These are phyloP conservation scores for Claviceps maximensis DNA, from an alignment of 2,329 filamentous ascomycete genomes.

Conservation along the genomic window DNA sequence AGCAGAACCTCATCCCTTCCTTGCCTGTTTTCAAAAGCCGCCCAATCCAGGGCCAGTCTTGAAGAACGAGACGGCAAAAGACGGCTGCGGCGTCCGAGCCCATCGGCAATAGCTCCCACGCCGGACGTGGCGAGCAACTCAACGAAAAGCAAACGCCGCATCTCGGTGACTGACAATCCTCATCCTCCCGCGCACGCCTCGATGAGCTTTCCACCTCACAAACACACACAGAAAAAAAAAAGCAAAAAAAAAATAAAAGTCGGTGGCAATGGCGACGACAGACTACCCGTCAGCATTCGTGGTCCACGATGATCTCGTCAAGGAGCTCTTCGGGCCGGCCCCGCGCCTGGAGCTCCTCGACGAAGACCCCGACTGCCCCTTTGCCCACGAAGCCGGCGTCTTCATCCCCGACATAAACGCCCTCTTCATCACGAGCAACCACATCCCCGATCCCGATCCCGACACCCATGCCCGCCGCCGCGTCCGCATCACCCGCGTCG, in stretches of 20 bases:
- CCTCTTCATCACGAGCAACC: slow-evolving; percentile 15
- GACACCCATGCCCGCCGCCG: slow-evolving; percentile 19
- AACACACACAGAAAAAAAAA: too few relatives aligned
- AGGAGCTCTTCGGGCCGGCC: not conserved
- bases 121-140: too few relatives aligned
- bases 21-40: too few relatives aligned
- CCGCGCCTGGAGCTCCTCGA: not conserved
- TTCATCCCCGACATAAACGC: slow-evolving; percentile 15
- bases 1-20: too few relatives aligned
- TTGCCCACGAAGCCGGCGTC: slow-evolving; percentile 37
- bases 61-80: too few relatives aligned
- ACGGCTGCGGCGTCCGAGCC: too few relatives aligned
- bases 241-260: too few relatives aligned
- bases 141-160: too few relatives aligned
- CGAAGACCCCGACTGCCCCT: not conserved
- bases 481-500: slow-evolving; percentile 19
- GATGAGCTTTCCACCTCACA: not conserved
- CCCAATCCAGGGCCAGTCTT: too few relatives aligned
- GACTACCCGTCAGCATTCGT: not conserved
- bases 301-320: not conserved
- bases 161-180: too few relatives aligned
- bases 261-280: too few relatives aligned
- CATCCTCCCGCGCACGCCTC: not conserved
- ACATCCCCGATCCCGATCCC: not conserved
- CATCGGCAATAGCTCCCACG: too few relatives aligned